Base-by-base conservation (phyloP, 2,329 filamentous ascomycete species). In the Colletotrichum liriopes region DNA sequence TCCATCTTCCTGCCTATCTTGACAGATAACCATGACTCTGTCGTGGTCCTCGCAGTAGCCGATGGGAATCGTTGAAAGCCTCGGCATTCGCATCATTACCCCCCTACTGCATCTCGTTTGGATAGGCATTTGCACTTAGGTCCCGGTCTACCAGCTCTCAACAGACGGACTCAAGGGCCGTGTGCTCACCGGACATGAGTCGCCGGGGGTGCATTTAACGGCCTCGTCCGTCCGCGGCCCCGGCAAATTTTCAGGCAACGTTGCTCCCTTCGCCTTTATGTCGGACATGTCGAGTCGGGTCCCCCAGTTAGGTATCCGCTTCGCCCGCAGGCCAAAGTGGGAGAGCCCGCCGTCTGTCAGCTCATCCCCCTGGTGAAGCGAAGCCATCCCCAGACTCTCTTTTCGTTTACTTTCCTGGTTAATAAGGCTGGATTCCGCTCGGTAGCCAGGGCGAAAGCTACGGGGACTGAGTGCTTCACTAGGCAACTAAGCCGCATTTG, bases 181-280 rank as follows among this genome's bases (percentile, higher is more conserved):
- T 39, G 26, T 32, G 56, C 32, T n/a, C 51, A 20, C 32, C 14
- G 39, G 7, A 51, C 63, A 61, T 56, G 67, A 61, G 49, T 67
- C 64, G 55, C 39, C 39, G 55, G 67, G 55, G 9, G 63, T 61
- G 39, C 39, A 55, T 20, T 26, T 43, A 61, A 49, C 43, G 5
- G 26, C 43, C 8, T 59, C 55, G 39, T n/a, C 56, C 55, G 39
- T n/a, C 39, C 18, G 23, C 56, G 35, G 23, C 39, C 16, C 26
- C 26, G 14, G 14, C 14, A 49, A 12, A 39, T 37, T n/a, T 16
- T 39, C 67, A 61, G 55, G 63, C 55, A 67, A 67, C 67, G 67
- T 71, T 71, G 54, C 41, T 32, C 59, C 55, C 39, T 43, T 45
- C 39, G 16, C 39, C 47, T 29, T 47, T 2, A 60, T 61, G 41